phyloP scores from a whole-genome alignment of 2,329 filamentous ascomycete species.

The Colletotrichum graminicola region DNA sequence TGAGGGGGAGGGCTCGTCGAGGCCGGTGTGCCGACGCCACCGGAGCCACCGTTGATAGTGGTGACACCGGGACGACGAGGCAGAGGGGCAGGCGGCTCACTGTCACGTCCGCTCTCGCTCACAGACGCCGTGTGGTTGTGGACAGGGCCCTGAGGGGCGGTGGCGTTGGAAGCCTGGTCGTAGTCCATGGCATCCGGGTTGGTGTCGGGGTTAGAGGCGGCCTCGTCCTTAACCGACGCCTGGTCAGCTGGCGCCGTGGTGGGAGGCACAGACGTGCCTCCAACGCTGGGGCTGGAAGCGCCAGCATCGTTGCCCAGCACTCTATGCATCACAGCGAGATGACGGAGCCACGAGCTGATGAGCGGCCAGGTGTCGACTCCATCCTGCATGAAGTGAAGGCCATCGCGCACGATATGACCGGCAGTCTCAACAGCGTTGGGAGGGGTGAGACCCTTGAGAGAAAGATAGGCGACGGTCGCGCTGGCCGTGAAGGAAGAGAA shows the following conservation, averaged over 20 bases:
- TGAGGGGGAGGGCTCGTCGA: constrained; percentile 58
- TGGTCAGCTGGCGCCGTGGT: constrained; percentile 47
- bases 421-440: constrained; percentile 69
- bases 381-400: constrained; percentile 69
- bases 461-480: constrained; percentile 71
- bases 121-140: constrained; percentile 45
- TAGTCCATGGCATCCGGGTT: constrained; percentile 70
- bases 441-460: constrained; percentile 71
- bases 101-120: constrained; percentile 60
- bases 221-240: constrained; percentile 66
- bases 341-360: constrained; percentile 70
- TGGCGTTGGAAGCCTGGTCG: constrained; percentile 57
- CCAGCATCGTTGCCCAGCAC: constrained; percentile 67
- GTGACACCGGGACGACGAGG: constrained; percentile 66
- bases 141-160: constrained; percentile 49
- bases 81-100: constrained; percentile 64
- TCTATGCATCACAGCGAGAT: constrained; percentile 72
- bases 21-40: constrained; percentile 60
- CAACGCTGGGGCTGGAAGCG: constrained; percentile 48
- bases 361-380: constrained; percentile 71
- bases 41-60: constrained; percentile 70
- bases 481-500: constrained; percentile 73
- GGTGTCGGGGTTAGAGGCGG: constrained; percentile 66
- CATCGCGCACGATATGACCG: constrained; percentile 68
- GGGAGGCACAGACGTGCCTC: constrained; percentile 49